phyloP scores from a whole-genome alignment of 805 yeast species.

The Candida ponderosae region DNA sequence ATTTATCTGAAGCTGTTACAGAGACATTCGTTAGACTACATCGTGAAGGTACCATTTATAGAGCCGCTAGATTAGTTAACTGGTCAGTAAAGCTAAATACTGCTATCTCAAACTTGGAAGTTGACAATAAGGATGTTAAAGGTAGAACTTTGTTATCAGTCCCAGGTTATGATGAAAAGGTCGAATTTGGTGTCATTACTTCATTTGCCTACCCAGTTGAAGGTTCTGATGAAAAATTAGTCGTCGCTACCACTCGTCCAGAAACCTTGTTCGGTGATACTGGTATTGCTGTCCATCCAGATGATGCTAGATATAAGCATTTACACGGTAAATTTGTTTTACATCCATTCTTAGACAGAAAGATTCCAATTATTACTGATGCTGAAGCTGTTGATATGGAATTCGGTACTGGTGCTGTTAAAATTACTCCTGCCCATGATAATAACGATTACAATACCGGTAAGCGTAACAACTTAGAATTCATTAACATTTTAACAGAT shows the following conservation, averaged over 20 bases:
- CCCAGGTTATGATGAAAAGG: constrained; percentile 84
- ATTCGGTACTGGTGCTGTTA: constrained; percentile 99
- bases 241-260: constrained; percentile 98
- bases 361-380: constrained; percentile 84
- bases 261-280: constrained; percentile 98
- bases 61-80: constrained; percentile 88
- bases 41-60: constrained; percentile 92
- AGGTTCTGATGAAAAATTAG: constrained; percentile 73
- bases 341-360: constrained; percentile 85
- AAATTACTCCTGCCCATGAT: constrained; percentile 98
- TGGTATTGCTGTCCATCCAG: constrained; percentile 95
- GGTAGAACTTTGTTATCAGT: constrained; percentile 77
- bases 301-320: constrained; percentile 87
- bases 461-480: constrained; percentile 84
- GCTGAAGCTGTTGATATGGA: constrained; percentile 97
- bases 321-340: constrained; percentile 87
- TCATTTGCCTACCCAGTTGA: constrained; percentile 89
- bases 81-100: constrained; percentile 96
- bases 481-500: constrained; percentile 86
- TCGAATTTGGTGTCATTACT: constrained; percentile 96
- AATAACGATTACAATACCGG: constrained; percentile 95
- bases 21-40: constrained; percentile 90
- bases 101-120: constrained; percentile 93
- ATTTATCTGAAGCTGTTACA: constrained; percentile 67
- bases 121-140: constrained; percentile 81